These are phyloP conservation scores for Ophiosphaerella narmari DNA, from an alignment of 2,329 filamentous ascomycete species.

Conservation along the genomic window DNA sequence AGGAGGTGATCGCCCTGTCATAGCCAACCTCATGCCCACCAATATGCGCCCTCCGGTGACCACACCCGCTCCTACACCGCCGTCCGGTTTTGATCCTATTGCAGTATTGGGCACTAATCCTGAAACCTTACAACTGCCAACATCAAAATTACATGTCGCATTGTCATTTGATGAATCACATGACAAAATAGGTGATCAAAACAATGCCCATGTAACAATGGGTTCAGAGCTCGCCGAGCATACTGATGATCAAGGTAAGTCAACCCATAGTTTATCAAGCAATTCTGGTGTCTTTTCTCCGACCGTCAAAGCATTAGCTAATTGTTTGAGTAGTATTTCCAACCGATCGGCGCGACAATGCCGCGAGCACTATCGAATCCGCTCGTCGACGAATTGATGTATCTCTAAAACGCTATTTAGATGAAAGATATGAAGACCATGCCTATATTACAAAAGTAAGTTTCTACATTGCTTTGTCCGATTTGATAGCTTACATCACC, in stretches of 20 bases:
- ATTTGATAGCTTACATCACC: neutral
- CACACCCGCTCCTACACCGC: no score
- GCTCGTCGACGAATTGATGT: conserved; percentile 12
- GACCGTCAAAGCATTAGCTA: no score
- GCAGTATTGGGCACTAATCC: no score
- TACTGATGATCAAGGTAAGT: neutral
- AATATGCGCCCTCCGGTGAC: no score
- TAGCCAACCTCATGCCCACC: no score
- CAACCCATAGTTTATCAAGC: neutral
- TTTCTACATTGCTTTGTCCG: neutral
- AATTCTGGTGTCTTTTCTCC: neutral
- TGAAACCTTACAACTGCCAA: no score
- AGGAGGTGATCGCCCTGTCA: no score
- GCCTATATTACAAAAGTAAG: conserved; percentile 17
- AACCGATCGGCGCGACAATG: neutral
- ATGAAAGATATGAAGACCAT: conserved; percentile 17
- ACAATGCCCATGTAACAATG: neutral
- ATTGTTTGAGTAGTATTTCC: neutral
- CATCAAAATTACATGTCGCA: neutral
- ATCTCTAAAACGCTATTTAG: conserved; percentile 17
- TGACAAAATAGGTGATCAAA: neutral
- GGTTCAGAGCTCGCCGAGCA: neutral
- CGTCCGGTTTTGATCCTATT: no score
- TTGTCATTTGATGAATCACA: neutral
- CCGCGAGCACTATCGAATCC: conserved; percentile 9